Evolutionary conservation across 2,329 filamentous ascomycete genomes (phyloP).

Genomic region (Cordyceps javanica): DNA sequence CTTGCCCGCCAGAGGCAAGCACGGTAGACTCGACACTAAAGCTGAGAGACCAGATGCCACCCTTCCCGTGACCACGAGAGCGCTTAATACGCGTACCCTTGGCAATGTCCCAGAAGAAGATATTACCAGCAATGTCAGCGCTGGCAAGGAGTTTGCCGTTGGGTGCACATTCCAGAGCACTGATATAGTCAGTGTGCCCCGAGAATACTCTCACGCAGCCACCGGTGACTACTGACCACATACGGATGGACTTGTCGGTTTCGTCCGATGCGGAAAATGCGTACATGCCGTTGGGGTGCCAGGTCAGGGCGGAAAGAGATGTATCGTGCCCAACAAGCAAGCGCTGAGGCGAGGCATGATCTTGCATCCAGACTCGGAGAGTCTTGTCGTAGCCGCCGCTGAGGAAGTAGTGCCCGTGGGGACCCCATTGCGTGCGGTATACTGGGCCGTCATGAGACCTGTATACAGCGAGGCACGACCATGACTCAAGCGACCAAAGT

Average conservation of each 20-base stretch:
- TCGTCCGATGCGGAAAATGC: conserved; percentile 87
- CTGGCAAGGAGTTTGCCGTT: conserved; percentile 89
- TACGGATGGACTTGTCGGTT: conserved; percentile 81
- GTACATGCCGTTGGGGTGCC: conserved; percentile 92
- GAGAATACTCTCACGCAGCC: conserved; percentile 86
- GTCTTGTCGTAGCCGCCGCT: conserved; percentile 85
- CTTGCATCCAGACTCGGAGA: conserved; percentile 84
- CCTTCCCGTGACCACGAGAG: conserved; percentile 88
- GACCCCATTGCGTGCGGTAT: conserved; percentile 83
- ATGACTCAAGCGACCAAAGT: conserved; percentile 88
- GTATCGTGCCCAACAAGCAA: conserved; percentile 90
- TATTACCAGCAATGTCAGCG: conserved; percentile 80
- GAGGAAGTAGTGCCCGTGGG: conserved; percentile 91
- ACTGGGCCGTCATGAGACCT: conserved; percentile 88
- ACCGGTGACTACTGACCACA: conserved; percentile 92
- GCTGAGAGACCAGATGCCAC: conserved; percentile 86
- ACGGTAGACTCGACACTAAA: conserved; percentile 92
- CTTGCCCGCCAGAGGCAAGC: conserved; percentile 82
- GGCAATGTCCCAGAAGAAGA: conserved; percentile 91
- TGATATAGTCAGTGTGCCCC: conserved; percentile 84
- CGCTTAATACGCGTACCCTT: conserved; percentile 82
- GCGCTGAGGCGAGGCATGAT: conserved; percentile 82
- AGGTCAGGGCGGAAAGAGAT: conserved; percentile 83
- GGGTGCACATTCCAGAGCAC: conserved; percentile 75
- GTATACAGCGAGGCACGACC: conserved; percentile 89